Base-by-base conservation (phyloP, 495 filamentous ascomycete species). In the Hypoxylon fuscum region DNA sequence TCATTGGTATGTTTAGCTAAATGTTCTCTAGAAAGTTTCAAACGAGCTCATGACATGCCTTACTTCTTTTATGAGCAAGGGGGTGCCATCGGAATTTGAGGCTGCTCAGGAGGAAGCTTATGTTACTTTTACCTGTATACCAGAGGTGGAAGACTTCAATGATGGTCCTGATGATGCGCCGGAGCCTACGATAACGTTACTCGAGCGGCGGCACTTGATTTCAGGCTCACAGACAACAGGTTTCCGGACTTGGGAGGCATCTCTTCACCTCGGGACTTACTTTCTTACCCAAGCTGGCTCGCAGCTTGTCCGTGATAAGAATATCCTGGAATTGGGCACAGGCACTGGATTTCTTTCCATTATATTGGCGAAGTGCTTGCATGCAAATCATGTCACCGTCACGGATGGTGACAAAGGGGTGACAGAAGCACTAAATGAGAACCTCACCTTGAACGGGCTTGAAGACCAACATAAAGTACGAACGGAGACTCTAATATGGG, bases 221-320 rank as follows among this genome's bases (percentile, higher is more conserved):
- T 86, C 87, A 3, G 82, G 84, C 0, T 79, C 82, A n/a, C 88
- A 87, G 9, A 92, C 85, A 0, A 96, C 92, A 0, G 92, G 92
- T 0, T 82, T 89, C 22, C 83, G 91, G 8, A 96, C 92, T 3
- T 96, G 92, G 92, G 91, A 94, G 76, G 91, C 88, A 1, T 87
- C 90, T 3, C 74, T 96, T 3, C 87, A 90, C 68, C 80, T 95
- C 0, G 89, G 83, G 3, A 80, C 87, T 3, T 93, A 86, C 64
- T 79, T 91, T 5, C 62, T 76, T 14, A 66, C 68, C 1, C 21
- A 59, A 20, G 6, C 41, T 27, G 55, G 53, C 45, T 54, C 54
- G 51, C 53, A 62, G 9, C 57, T 83, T 11, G 66, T 92, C 5
- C 57, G 62, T 29, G 79, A 78, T 8, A 87, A 89, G 61, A 80